Evolutionary conservation across 345 rosid genomes (phyloP), one percentile per base, ranked within the genome.

Genomic region (Pistacia vera): DNA sequence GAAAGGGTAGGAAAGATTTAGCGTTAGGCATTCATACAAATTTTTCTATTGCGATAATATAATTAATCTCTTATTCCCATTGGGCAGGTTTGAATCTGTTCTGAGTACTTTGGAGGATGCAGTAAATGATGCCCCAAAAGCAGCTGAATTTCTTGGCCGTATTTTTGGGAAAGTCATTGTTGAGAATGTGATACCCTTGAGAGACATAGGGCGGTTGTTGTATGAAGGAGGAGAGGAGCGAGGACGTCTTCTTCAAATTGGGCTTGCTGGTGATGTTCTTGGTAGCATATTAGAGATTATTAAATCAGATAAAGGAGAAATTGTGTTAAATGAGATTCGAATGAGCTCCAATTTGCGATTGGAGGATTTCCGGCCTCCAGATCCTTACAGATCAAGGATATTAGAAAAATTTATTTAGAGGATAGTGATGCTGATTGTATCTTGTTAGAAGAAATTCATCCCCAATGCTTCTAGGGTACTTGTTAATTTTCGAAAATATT

Each of bases 111-210:
- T 96, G 84, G 95, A 93, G 85, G 99, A 96, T 80, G 86, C 94
- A 0, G 95, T 96, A 3, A 96, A 86, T 56, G 98, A 96, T 75
- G 99, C 99, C 22, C 98, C 99, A 0, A 96, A 78, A 82, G 99
- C 98, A 70, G 86, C 94, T 4, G 97, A 91, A 79, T 94, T 89
- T 84, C 93, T 96, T 0, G 98, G 97, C 18, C 67, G 66, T 10
- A 86, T 93, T 8, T 86, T 92, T 63, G 98, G 84, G n/a, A 85
- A 86, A 78, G 83, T 70, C 6, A 86, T 94, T 3, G 62, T 63
- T 13, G 94, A 89, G 74, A 80, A 79, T 22, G 88, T 87, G 67
- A 80, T 90, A 6, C 48, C 85, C 3, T 69, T 96, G 89, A 35
- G 72, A 52, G 90, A 94, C 77, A 84, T 92, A 12, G 93, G 90